These are phyloP conservation scores for Apodospora peruviana DNA, from an alignment of 495 filamentous ascomycete genomes.

Conservation along the genomic window DNA sequence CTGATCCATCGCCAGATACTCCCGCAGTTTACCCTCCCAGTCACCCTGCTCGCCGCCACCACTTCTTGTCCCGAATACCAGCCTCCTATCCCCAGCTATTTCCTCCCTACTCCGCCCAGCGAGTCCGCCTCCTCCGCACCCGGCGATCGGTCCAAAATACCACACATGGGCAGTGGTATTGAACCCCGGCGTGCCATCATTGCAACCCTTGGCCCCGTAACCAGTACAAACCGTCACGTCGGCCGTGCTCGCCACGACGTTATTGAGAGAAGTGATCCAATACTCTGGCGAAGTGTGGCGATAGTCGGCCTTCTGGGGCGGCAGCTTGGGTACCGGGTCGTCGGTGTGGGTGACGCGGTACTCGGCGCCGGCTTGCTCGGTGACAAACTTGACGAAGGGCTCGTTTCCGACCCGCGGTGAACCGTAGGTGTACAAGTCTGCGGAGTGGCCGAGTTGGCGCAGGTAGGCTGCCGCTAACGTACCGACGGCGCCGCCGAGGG, in stretches of 20 bases:
- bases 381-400: constrained; percentile 52
- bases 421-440: constrained; percentile 58
- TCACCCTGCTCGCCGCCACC: constrained; percentile 21
- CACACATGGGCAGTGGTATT: not conserved
- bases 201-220: constrained; percentile 32
- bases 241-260: constrained; percentile 12
- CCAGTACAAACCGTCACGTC: constrained; percentile 33
- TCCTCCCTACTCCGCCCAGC: constrained; percentile 11
- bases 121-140: not conserved
- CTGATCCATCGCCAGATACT: not conserved
- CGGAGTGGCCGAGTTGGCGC: constrained; percentile 38
- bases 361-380: constrained; percentile 39
- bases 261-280: constrained; percentile 34
- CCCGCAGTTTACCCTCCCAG: constrained; percentile 16
- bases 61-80: not conserved
- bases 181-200: constrained; percentile 28
- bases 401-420: constrained; percentile 61
- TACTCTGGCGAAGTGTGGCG: constrained; percentile 64
- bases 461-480: constrained; percentile 55
- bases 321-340: constrained; percentile 62
- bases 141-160: not conserved
- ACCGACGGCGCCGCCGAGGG: constrained; percentile 61
- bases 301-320: constrained; percentile 51
- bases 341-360: constrained; percentile 63
- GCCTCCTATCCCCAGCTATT: not conserved